Evolutionary conservation across 2,329 filamentous ascomycete species (phyloP), one percentile per base, ranked within the genome.

Genomic region (Aurifilum marmelostoma): DNA sequence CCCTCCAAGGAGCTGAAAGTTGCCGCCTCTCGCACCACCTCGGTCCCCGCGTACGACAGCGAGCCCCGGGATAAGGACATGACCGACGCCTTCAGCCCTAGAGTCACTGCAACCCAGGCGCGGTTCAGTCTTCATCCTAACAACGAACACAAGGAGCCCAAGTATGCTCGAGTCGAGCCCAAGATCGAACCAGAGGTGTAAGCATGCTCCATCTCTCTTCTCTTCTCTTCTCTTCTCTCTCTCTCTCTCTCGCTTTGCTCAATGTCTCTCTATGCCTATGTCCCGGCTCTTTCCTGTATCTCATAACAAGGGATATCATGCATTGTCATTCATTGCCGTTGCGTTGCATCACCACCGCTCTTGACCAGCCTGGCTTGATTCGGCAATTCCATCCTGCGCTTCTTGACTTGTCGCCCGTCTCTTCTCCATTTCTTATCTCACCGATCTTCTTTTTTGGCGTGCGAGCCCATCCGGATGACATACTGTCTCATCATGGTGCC

Each of bases 21-120:
- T 21, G 63, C 50, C 6, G n/a, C 63, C 50, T 65, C 63, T n/a
- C 34, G 32, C 63, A 16, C 39, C n/a, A 52, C 29, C 32, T 64
- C 62, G 21, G 43, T 32, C 9, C 32, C 62, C 21, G 43, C 24
- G 1, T 56, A 52, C 43, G 16, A 54, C 62, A 32, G 47, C 18
- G 43, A 63, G 12, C 43, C 4, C 62, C n/a, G 29, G 37, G 59
- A 43, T 9, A 37, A 37, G 32, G 16, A 50, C 11, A 62, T 34
- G n/a, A 16, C 47, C 39, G 37, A 11, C 9, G 41, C 61, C 41
- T 8, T 29, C 14, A 41, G 34, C 24, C n/a, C 27, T 50, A 58
- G 27, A 29, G 34, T 18, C 34, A 41, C 52, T n/a, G 34, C 34
- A 4, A 18, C 37, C 50, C 43, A 47, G 21, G 24, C 50, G 32